phyloP scores from a whole-genome alignment of 192 early-diverging fungal genomes.

The Coemansia sp. region DNA sequence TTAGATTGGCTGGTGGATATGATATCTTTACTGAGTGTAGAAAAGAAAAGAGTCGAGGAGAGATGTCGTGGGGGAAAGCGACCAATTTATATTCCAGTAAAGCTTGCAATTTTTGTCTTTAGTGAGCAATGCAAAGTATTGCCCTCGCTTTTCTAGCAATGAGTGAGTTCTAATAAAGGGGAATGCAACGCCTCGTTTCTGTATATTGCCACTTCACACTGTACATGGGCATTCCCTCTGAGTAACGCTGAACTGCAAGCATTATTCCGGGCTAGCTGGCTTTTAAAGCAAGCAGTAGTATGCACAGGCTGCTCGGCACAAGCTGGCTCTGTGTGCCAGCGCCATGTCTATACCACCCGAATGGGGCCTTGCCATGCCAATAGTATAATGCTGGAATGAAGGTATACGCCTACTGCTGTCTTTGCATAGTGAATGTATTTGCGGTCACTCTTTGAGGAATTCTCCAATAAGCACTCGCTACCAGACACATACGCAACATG shows the following conservation, averaged over 20 bases:
- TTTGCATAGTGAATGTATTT: neutral
- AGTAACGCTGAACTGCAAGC: neutral
- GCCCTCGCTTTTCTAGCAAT: neutral
- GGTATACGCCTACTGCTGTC: neutral
- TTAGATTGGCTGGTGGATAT: neutral
- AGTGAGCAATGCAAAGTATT: neutral
- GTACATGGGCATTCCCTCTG: neutral
- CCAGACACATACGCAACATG: neutral
- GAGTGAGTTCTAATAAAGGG: constrained; percentile 4
- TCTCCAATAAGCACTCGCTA: neutral
- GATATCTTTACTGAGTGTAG: neutral
- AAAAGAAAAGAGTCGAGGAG: no score
- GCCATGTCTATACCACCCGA: neutral
- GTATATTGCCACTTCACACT: constrained; percentile 4
- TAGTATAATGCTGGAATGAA: neutral
- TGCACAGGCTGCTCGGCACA: neutral
- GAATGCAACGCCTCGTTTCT: constrained; percentile 3
- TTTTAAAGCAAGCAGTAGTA: neutral
- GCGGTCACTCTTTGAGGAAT: neutral
- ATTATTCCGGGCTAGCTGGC: neutral
- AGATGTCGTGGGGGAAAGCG: neutral
- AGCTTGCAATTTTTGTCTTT: neutral
- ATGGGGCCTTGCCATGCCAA: neutral
- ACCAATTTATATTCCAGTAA: neutral
- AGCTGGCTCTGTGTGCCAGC: neutral